A percentile compares a stretch with the other conserved stretches of the same genome.
Evolutionary conservation across 2,329 filamentous ascomycete species (phyloP).

Genomic region (Exserohilum rostratum): DNA sequence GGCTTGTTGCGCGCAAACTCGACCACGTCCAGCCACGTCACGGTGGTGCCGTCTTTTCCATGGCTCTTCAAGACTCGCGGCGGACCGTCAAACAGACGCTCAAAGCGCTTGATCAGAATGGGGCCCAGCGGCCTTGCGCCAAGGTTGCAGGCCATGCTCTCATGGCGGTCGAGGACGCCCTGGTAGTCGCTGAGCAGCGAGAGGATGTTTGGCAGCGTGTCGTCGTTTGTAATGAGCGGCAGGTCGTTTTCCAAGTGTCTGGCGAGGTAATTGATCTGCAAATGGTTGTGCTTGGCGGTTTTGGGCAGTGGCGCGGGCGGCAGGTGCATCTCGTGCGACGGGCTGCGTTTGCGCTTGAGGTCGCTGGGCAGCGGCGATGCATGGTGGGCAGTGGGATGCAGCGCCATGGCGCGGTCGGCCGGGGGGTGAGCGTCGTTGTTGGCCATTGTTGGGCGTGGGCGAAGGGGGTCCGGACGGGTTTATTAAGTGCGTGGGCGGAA

Average conservation of each 20-base stretch:
- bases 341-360: constrained; percentile 57
- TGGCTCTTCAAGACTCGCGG: constrained; percentile 70
- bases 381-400: constrained; percentile 29
- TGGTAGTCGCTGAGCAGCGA: constrained; percentile 79
- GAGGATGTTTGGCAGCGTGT: constrained; percentile 76
- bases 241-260: constrained; percentile 67
- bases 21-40: constrained; percentile 86
- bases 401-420: constrained; percentile 29
- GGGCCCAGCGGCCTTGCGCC: constrained; percentile 83
- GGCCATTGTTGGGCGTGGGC: constrained; percentile 31
- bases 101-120: constrained; percentile 83
- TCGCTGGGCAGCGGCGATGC: constrained; percentile 31
- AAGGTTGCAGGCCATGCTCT: constrained; percentile 84
- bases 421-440: constrained; percentile 28
- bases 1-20: constrained; percentile 82
- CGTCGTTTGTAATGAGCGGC: constrained; percentile 66
- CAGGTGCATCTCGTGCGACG: constrained; percentile 46
- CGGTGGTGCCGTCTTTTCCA: constrained; percentile 64
- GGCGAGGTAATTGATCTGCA: constrained; percentile 72
- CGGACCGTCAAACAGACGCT: constrained; percentile 82
- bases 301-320: constrained; percentile 54
- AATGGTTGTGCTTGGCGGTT: constrained; percentile 62
- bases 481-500: constrained; percentile 13
- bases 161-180: constrained; percentile 81
- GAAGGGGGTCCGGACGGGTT: constrained; percentile 18